Base-by-base conservation (phyloP, 108 stramenopile genomes). In the Poteriospumella lacustris region DNA sequence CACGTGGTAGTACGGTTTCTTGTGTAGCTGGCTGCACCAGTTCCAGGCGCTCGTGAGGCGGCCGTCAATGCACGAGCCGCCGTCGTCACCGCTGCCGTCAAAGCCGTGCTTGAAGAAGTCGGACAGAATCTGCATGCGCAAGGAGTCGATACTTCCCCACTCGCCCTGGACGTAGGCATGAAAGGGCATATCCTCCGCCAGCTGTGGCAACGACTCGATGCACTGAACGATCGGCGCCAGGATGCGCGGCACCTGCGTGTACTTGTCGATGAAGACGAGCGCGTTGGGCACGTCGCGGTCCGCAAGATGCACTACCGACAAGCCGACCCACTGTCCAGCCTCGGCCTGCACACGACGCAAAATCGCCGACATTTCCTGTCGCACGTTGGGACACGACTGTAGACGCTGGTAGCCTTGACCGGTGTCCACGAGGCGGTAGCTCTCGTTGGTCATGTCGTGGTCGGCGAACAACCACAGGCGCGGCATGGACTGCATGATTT, bases 91-190 rank as follows among this genome's bases (percentile, higher is more conserved):
- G 47, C 82, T 83, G 2, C 92, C 92, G 70, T 93, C 92, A 81
- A 91, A 93, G 24, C 87, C 92, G 78, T 90, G 89, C 81, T 89
- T 90, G 88, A 93, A 93, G 80, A 88, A 93, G 73, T 93, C 92
- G 34, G 73, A 39, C 44, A 93, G 86, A 39, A 93, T 87, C 33
- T 77, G 44, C 87, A 89, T 83, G 68, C 85, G 87, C 19, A 91
- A 70, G 43, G 79, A 68, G 3, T 85, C 75, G 31, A 77, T 40
- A 0, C 80, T 76, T 5, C 84, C 90, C 82, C 91, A 92, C 43
- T 88, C 73, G 1, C 80, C 76, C 0, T 80, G 58, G 1, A 92
- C 83, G 84, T 93, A 92, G 5, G 67, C 60, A 2, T 78, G 43
- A 33, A 90, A 56, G 40, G 84, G 75, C 39, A 87, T 89, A 44